Percentiles rank a stretch among this genome's conserved stretches.
phyloP scores from a whole-genome alignment of 2,329 filamentous ascomycete genomes.

The Epichloe uncinata region DNA sequence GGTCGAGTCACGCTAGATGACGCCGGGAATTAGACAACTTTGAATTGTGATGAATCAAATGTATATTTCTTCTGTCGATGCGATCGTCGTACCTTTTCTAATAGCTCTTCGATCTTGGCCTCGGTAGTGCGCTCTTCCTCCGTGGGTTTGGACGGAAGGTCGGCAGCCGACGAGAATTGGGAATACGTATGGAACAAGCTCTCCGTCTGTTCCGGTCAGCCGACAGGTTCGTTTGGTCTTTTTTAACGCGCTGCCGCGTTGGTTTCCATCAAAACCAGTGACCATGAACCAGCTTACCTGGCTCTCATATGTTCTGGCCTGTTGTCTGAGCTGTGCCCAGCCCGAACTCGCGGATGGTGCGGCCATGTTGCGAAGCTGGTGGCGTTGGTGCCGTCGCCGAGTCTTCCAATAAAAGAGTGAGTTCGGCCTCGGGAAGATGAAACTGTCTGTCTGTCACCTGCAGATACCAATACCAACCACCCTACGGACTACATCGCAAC shows the following conservation, averaged over 20 bases:
- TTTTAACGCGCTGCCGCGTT: background rate
- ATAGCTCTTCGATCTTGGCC: constrained; percentile 66
- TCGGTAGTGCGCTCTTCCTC: constrained; percentile 75
- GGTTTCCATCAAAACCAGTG: background rate
- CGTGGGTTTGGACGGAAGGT: constrained; percentile 69
- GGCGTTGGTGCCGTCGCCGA: background rate
- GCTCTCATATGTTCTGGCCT: constrained; percentile 75
- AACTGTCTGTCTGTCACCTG: background rate
- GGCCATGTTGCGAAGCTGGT: constrained; percentile 28
- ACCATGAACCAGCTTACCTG: constrained; percentile 46
- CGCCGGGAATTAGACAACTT: background rate
- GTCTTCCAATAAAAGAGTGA: background rate
- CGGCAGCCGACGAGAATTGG: constrained; percentile 71
- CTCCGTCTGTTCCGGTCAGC: constrained; percentile 51
- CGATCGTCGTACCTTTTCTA: constrained; percentile 49
- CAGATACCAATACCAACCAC: background rate
- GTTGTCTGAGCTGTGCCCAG: constrained; percentile 91
- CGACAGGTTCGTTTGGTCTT: background rate
- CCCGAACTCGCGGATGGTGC: constrained; percentile 44
- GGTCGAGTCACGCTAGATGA: constrained; percentile 58
- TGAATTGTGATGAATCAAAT: background rate
- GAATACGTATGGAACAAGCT: constrained; percentile 74
- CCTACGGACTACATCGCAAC: too few relatives aligned
- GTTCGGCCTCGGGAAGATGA: background rate
- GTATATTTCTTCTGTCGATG: background rate